phyloP scores from a whole-genome alignment of 768 basidiomycete species.

The Hydnomerulius pinastri region DNA sequence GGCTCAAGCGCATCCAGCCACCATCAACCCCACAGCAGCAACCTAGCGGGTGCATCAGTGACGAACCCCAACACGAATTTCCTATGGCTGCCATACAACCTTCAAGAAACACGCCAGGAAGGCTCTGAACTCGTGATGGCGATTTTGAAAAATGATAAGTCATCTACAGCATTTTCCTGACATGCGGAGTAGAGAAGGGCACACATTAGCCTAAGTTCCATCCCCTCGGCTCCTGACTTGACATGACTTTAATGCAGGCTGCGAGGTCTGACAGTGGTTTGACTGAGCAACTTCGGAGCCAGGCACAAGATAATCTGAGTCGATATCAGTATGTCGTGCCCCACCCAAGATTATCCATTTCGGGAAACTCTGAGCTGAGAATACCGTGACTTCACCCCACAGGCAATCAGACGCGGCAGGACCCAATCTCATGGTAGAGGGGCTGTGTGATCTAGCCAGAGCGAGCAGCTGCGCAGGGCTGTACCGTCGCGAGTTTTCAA shows the following conservation, averaged over 20 bases:
- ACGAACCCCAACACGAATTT: too few relatives aligned
- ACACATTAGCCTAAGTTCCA: too few relatives aligned
- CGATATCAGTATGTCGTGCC: neutral
- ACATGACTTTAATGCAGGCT: neutral
- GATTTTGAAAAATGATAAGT: slow-evolving; percentile 2
- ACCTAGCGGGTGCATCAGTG: too few relatives aligned
- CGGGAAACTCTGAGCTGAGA: neutral
- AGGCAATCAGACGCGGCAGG: too few relatives aligned
- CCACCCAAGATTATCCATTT: slow-evolving; percentile 9
- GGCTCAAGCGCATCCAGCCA: too few relatives aligned
- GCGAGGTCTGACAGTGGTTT: too few relatives aligned
- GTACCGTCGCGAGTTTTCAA: slow-evolving; percentile 1
- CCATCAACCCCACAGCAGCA: too few relatives aligned
- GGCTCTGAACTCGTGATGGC: neutral
- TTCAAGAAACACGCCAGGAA: neutral
- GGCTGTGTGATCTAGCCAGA: neutral
- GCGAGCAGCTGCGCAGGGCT: neutral
- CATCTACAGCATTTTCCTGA: slow-evolving; percentile 7
- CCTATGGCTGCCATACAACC: too few relatives aligned
- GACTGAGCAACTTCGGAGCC: neutral
- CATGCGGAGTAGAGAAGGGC: neutral
- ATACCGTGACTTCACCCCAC: neutral
- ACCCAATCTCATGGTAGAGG: too few relatives aligned
- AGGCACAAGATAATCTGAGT: slow-evolving; percentile 6
- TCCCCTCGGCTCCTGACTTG: neutral